These are phyloP conservation scores for Micractinium sp. DNA, from an alignment of 139 green algal species.

Conservation along the genomic window DNA sequence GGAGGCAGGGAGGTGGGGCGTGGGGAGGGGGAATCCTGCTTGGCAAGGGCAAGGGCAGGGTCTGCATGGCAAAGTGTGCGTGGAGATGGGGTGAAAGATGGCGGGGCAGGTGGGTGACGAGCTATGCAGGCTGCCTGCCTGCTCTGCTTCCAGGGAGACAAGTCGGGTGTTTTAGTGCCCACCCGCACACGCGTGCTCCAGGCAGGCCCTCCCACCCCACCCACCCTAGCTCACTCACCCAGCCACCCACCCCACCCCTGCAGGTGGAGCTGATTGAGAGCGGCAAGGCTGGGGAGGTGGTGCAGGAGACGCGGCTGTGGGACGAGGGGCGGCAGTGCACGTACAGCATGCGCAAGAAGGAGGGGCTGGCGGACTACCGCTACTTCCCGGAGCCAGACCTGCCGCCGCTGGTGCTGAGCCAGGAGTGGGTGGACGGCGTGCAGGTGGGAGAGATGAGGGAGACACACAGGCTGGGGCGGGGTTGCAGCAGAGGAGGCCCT, in stretches of 20 bases:
- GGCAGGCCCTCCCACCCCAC: background rate
- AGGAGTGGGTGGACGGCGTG: conserved; percentile 57
- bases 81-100: no score
- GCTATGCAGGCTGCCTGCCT: background rate
- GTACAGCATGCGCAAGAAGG: conserved; percentile 87
- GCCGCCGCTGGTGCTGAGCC: conserved; percentile 69
- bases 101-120: background rate
- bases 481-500: no score
- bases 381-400: conserved; percentile 99
- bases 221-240: no score
- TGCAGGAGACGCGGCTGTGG: conserved; percentile 95
- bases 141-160: background rate
- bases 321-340: conserved; percentile 86
- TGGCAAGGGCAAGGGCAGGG: no score
- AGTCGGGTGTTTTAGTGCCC: background rate
- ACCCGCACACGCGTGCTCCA: no score
- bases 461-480: no score
- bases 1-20: no score
- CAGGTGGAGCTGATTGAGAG: conserved; percentile 72
- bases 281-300: conserved; percentile 77
- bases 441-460: conserved; percentile 30
- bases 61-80: no score
- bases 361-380: conserved; percentile 97
- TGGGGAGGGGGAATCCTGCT: no score
- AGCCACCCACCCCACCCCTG: background rate